phyloP scores from a whole-genome alignment of 768 basidiomycete genomes.

The Amylocystis lapponica region DNA sequence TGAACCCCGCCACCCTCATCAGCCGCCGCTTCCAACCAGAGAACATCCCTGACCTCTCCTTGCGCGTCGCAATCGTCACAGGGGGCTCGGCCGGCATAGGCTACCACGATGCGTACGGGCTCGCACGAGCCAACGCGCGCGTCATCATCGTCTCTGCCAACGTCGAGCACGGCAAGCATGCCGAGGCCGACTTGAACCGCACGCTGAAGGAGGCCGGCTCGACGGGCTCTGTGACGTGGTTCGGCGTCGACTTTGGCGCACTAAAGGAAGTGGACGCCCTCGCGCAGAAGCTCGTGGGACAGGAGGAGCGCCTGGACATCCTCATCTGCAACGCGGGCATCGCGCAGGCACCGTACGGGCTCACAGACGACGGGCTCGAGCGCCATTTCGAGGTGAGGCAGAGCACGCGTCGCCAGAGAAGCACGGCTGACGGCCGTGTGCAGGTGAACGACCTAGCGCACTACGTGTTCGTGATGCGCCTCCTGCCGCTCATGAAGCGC shows the following conservation, averaged over 20 bases:
- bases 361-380: slow-evolving; percentile 21
- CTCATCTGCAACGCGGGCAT: slow-evolving; percentile 23
- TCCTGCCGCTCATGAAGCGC: slow-evolving; percentile 22
- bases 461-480: slow-evolving; percentile 18
- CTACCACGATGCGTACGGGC: slow-evolving; percentile 23
- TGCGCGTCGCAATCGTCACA: slow-evolving; percentile 23
- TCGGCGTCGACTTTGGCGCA: slow-evolving; percentile 16
- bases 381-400: slow-evolving; percentile 20
- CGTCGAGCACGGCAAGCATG: slow-evolving; percentile 18
- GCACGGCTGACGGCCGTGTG: neutral
- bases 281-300: slow-evolving; percentile 15
- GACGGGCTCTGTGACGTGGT: slow-evolving; percentile 18
- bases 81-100: slow-evolving; percentile 23
- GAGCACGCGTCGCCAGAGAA: neutral
- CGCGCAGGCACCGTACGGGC: slow-evolving; percentile 20
- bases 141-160: slow-evolving; percentile 24
- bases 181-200: slow-evolving; percentile 19
- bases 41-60: slow-evolving; percentile 21
- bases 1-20: slow-evolving; percentile 18
- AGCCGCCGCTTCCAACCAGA: slow-evolving; percentile 19
- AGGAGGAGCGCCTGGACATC: slow-evolving; percentile 21
- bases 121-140: slow-evolving; percentile 19
- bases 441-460: slow-evolving; percentile 24
- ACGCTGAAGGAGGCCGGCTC: slow-evolving; percentile 15
- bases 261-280: slow-evolving; percentile 16